Base-by-base conservation (phyloP, 2,329 filamentous ascomycete genomes). In the Hypoxylon sp. region DNA sequence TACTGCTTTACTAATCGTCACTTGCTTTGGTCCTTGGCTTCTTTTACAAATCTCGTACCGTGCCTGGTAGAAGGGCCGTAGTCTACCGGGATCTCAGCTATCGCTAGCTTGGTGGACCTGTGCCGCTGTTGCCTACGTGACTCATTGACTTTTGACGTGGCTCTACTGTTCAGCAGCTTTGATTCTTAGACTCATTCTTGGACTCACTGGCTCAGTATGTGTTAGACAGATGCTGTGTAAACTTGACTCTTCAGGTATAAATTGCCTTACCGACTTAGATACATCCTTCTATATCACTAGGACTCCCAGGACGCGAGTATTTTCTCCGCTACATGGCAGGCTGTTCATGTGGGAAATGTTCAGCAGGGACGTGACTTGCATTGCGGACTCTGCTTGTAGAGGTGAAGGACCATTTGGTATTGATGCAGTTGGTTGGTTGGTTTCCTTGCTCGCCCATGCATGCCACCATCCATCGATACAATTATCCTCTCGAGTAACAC, bases 1-100 rank as follows among this genome's bases (percentile, higher is more conserved):
- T 67, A 69, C 64, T 67, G 54, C 63, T 68, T 66, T 66, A 67
- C 67, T 70, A 70, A 70, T 70, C 62, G 59, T 66, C 62, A 71
- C 60, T 65, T 57, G n/a, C n/a, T 47, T 61, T 67, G 63, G 38
- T 67, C 60, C 64, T 56, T 45, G 38, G 29, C 26, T 55, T n/a
- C 33, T 56, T 9, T 54, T 42, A 40, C 48, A 15, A n/a, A 48
- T 33, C 42, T 52, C 31, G 3, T 48, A 20, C 18, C 21, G 45
- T 40, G 27, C 18, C 42, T 26, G 35, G 51, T 50, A 49, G 18
- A 23, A 18, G 0, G 26, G 21, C n/a, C n/a, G n/a, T 11, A 6
- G 17, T 37, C 21, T 9, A 15, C 13, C 13, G n/a, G 13, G 26
- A 24, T 10, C 13, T n/a, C 9, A 29, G 20, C 11, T 29, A 11